These are phyloP conservation scores for Wallacemonas sp. DNA, from an alignment of 208 protist species.

Conservation along the genomic window DNA sequence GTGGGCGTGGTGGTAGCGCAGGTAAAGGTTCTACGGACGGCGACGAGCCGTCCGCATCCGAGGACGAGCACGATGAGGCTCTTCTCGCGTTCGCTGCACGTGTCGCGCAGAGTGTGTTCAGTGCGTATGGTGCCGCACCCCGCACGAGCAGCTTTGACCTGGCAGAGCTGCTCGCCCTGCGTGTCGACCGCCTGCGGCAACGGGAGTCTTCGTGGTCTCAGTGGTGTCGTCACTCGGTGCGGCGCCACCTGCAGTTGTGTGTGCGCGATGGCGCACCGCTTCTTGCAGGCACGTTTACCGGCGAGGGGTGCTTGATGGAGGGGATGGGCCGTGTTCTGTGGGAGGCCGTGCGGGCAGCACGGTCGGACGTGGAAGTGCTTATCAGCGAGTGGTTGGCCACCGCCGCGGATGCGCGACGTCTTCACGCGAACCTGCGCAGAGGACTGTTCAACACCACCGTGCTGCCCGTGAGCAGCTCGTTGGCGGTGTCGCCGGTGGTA, in stretches of 20 bases:
- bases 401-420: constrained; percentile 6
- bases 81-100: neutral
- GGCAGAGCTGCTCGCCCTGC: neutral
- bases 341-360: neutral
- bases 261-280: too few species aligned
- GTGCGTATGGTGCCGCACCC: neutral
- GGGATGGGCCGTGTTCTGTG: neutral
- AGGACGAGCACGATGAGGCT: neutral
- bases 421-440: constrained; percentile 17
- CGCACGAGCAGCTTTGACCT: neutral
- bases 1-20: neutral
- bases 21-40: neutral
- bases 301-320: too few species aligned
- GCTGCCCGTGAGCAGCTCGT: neutral
- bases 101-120: neutral
- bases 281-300: too few species aligned
- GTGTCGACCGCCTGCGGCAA: neutral
- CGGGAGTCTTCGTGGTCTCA: neutral
- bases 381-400: constrained; percentile 11
- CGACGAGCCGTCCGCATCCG: neutral
- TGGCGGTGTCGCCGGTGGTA: neutral
- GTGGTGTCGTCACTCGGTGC: neutral
- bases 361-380: neutral
- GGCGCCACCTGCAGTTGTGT: neutral
- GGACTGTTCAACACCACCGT: constrained; percentile 20